phyloP scores from a whole-genome alignment of 2,329 filamentous ascomycete genomes.

The Plenodomus tracheiphilus region DNA sequence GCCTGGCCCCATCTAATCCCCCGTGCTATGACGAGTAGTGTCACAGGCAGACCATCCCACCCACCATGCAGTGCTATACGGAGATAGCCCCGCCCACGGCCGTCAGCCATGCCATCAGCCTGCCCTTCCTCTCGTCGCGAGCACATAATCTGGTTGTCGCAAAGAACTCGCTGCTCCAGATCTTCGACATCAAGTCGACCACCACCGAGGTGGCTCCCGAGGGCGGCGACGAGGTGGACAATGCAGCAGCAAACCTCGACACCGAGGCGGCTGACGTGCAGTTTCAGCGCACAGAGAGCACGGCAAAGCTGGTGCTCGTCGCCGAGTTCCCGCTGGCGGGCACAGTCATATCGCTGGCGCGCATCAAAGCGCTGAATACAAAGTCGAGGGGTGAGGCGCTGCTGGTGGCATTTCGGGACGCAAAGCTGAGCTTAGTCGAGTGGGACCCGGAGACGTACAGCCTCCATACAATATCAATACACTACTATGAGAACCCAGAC shows the following conservation, averaged over 20 bases:
- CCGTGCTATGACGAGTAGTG: slow-evolving; percentile 21
- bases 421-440: slow-evolving; percentile 88
- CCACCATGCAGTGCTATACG: slow-evolving; percentile 91
- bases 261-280: slow-evolving; percentile 51
- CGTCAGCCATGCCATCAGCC: slow-evolving; percentile 81
- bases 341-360: slow-evolving; percentile 79
- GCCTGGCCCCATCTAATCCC: background rate
- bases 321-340: slow-evolving; percentile 83
- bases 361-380: slow-evolving; percentile 72
- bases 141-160: slow-evolving; percentile 87
- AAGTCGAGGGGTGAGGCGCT: slow-evolving; percentile 83
- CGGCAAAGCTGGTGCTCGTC: slow-evolving; percentile 79
- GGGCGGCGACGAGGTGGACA: slow-evolving; percentile 47
- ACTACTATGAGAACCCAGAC: slow-evolving; percentile 97
- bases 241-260: slow-evolving; percentile 50
- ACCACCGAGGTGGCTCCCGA: slow-evolving; percentile 59
- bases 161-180: slow-evolving; percentile 88
- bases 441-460: slow-evolving; percentile 84
- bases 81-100: slow-evolving; percentile 93
- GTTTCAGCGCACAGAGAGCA: slow-evolving; percentile 64
- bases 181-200: slow-evolving; percentile 75
- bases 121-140: slow-evolving; percentile 75
- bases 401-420: slow-evolving; percentile 82
- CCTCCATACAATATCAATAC: slow-evolving; percentile 88
- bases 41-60: background rate